Percentiles rank a stretch among this genome's conserved stretches.
These are phyloP conservation scores for Atkinsonella hypoxylon DNA, from an alignment of 2,329 filamentous ascomycete species.

Conservation along the genomic window DNA sequence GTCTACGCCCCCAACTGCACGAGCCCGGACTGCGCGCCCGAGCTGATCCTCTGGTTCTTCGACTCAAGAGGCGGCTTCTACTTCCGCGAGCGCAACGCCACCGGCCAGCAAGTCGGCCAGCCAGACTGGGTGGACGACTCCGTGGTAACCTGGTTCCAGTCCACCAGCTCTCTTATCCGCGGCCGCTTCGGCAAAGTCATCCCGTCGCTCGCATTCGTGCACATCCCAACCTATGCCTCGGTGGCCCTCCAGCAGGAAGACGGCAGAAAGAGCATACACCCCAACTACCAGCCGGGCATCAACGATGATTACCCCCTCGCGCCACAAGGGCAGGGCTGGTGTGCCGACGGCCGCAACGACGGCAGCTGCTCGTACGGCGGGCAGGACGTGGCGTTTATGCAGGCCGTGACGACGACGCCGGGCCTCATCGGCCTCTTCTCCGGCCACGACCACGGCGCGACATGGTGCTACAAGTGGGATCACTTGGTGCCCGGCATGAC, in stretches of 20 bases:
- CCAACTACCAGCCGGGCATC: slow-evolving; percentile 29
- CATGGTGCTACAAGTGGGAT: slow-evolving; percentile 44
- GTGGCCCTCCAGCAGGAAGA: slow-evolving; percentile 23
- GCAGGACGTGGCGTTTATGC: slow-evolving; percentile 51
- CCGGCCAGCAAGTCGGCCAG: slow-evolving; percentile 19
- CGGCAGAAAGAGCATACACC: slow-evolving; percentile 18
- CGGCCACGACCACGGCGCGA: slow-evolving; percentile 55
- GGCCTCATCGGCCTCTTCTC: slow-evolving; percentile 48
- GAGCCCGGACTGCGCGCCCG: slow-evolving; percentile 21
- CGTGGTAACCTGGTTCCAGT: slow-evolving; percentile 33
- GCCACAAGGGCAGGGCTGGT: slow-evolving; percentile 33
- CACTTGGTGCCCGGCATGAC: slow-evolving; percentile 21
- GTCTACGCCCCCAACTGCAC: slow-evolving; percentile 27
- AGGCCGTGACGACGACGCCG: slow-evolving; percentile 39
- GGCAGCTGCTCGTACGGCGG: slow-evolving; percentile 29
- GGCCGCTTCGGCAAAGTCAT: slow-evolving; percentile 21
- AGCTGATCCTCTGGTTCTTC: slow-evolving; percentile 58
- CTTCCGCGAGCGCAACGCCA: slow-evolving; percentile 27
- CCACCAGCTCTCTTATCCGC: slow-evolving; percentile 18
- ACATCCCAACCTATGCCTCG: slow-evolving; percentile 34
- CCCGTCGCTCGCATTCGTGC: slow-evolving; percentile 36
- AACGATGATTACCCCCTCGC: slow-evolving; percentile 31
- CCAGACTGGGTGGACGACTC: slow-evolving; percentile 33
- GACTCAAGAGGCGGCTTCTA: slow-evolving; percentile 49
- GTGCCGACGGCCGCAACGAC: slow-evolving; percentile 25